These are phyloP conservation scores for Plasmopara muralis DNA, from an alignment of 352 stramenopile species.

Conservation along the genomic window DNA sequence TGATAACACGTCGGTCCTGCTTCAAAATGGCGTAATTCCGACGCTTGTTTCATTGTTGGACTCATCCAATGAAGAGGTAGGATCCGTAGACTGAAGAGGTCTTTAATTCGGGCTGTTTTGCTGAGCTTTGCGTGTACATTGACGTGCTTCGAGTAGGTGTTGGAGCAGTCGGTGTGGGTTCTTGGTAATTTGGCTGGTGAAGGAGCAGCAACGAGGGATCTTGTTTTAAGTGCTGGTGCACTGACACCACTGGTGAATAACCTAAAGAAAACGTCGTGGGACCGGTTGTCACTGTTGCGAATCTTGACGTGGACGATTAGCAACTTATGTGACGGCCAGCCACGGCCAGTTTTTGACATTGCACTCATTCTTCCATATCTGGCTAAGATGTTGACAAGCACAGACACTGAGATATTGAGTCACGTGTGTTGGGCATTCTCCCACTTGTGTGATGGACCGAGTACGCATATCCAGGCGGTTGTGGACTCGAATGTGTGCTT, in stretches of 20 bases:
- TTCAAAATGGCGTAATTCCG: conserved; percentile 90
- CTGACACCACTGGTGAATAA: conserved; percentile 84
- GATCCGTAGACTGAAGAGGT: conserved; percentile 5
- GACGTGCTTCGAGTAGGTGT: conserved; percentile 46
- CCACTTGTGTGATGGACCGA: conserved; percentile 95
- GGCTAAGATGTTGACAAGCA: conserved; percentile 88
- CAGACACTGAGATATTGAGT: conserved; percentile 93
- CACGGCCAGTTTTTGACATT: conserved; percentile 85
- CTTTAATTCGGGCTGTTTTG: conserved; percentile 21
- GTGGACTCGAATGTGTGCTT: conserved; percentile 87
- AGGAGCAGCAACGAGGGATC: conserved; percentile 79
- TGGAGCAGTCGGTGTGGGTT: conserved; percentile 92
- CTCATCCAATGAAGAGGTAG: conserved; percentile 87
- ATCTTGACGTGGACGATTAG: conserved; percentile 91
- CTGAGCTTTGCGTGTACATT: conserved; percentile 25
- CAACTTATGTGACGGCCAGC: conserved; percentile 90
- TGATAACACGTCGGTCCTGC: conserved; percentile 88
- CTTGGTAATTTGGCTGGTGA: conserved; percentile 89
- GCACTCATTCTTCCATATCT: conserved; percentile 83
- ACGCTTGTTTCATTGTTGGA: conserved; percentile 88
- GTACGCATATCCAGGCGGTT: conserved; percentile 94
- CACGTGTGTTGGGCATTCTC: conserved; percentile 95
- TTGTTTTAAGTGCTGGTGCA: conserved; percentile 81
- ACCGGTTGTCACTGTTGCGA: conserved; percentile 78
- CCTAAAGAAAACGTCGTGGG: conserved; percentile 81